Conservation (phyloP, 352 stramenopile genomes). For the Globisporangium recalcitrans region DNA sequence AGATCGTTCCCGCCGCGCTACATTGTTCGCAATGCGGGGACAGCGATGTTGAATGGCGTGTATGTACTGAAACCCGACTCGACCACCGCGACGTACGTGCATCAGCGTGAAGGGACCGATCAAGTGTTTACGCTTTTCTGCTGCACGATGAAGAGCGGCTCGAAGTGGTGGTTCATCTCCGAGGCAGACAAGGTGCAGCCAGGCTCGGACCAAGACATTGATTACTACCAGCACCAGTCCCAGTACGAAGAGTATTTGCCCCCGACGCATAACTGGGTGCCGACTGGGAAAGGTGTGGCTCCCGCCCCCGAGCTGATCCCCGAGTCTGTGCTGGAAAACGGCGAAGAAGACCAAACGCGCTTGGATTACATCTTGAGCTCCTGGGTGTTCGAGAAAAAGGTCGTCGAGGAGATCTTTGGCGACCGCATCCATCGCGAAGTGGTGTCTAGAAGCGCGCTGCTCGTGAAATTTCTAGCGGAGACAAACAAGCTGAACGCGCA, state of each 20-base stretch:
- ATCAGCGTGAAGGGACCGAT: constrained; percentile 59
- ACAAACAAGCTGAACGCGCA: constrained; percentile 63
- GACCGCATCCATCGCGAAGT: constrained; percentile 87
- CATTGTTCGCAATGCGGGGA: constrained; percentile 88
- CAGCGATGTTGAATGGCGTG: constrained; percentile 88
- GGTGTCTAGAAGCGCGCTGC: constrained; percentile 69
- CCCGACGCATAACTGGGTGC: constrained; percentile 86
- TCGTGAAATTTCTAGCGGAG: constrained; percentile 85
- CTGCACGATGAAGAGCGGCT: constrained; percentile 96
- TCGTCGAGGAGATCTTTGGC: constrained; percentile 85
- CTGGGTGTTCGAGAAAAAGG: constrained; percentile 70
- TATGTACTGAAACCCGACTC: constrained; percentile 84
- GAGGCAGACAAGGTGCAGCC: constrained; percentile 96
- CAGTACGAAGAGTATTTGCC: constrained; percentile 92
- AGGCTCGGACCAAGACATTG: constrained; percentile 97
- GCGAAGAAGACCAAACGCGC: constrained; percentile 40
- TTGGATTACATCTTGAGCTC: constrained; percentile 69
- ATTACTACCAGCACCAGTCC: constrained; percentile 99
- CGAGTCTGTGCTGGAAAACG: constrained; percentile 53
- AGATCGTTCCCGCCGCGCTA: constrained; percentile 86
- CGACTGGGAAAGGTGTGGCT: constrained; percentile 64
- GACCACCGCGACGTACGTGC: constrained; percentile 68
- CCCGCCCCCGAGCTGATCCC: constrained; percentile 68
- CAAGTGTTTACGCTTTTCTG: constrained; percentile 93
- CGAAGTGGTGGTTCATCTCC: constrained; percentile 99